Conservation (phyloP, 305 asterid genomes). For the Solanum hybrid region DNA sequence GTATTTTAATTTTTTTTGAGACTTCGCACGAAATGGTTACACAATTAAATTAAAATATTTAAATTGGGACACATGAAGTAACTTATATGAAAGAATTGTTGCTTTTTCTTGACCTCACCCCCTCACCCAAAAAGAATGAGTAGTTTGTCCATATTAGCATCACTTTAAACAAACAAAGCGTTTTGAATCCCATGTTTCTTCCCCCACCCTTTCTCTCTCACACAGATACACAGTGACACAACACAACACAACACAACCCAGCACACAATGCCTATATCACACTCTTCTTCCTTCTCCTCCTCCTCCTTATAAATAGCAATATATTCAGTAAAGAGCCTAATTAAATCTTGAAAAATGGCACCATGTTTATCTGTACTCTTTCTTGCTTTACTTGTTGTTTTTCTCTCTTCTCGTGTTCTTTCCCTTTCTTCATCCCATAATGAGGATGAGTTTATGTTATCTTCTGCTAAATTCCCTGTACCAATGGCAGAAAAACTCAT, state of each 20-base stretch:
- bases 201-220: not conserved
- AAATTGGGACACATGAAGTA: not conserved
- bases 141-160: not conserved
- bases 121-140: not conserved
- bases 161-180: not conserved
- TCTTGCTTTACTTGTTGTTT: not conserved
- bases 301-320: not conserved
- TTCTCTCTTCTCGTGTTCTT: not conserved
- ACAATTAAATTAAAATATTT: not conserved
- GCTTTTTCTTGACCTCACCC: not conserved
- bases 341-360: not conserved
- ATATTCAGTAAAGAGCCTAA: not conserved
- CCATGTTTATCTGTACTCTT: not conserved
- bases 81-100: not conserved
- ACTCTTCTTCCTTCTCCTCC: not conserved
- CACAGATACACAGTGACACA: not conserved
- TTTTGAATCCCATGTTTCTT: not conserved
- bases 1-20: too few relatives aligned
- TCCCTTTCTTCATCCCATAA: not conserved
- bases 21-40: not conserved
- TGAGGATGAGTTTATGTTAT: not conserved
- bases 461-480: conserved; percentile 18
- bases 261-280: not conserved
- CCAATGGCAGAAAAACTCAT: conserved; percentile 24
- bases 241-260: not conserved